Conservation (phyloP, 2,329 filamentous ascomycete genomes). For the Incumbomyces lentus region DNA sequence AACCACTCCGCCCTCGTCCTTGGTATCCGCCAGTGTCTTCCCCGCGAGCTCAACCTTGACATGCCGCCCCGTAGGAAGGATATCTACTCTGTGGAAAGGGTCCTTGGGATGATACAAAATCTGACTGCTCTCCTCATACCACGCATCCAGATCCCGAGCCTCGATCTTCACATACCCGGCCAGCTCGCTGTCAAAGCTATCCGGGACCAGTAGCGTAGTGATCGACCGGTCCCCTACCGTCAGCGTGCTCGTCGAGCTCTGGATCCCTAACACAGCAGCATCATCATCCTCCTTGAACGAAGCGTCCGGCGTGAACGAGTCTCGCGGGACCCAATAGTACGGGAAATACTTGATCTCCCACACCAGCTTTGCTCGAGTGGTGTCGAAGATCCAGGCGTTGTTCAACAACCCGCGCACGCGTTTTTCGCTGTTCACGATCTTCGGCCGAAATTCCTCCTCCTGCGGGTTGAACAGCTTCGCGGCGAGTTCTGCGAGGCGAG, state of each 20-base stretch:
- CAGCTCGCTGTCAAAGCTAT: conserved; percentile 15
- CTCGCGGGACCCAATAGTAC: conserved; percentile 16
- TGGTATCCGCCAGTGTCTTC: conserved; percentile 17
- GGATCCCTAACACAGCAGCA: conserved; percentile 15
- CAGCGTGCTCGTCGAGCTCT: conserved; percentile 13
- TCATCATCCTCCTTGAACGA: conserved; percentile 17
- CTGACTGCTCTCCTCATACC: conserved; percentile 18
- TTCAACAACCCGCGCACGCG: conserved; percentile 19
- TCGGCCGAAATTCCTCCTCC: conserved; percentile 10
- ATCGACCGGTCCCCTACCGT: conserved; percentile 12
- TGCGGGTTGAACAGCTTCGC: conserved; percentile 18
- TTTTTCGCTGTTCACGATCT: conserved; percentile 17
- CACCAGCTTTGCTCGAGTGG: conserved; percentile 17
- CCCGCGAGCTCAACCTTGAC: conserved; percentile 18
- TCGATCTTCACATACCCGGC: conserved; percentile 20
- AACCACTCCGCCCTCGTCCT: conserved; percentile 17
- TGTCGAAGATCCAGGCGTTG: conserved; percentile 20
- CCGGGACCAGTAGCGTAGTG: conserved; percentile 12
- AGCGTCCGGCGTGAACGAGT: conserved; percentile 14
- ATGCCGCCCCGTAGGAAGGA: conserved; percentile 17
- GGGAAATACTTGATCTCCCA: conserved; percentile 21
- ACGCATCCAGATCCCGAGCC: conserved; percentile 19
- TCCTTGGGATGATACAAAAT: conserved; percentile 20
- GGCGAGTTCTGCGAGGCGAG: conserved; percentile 12
- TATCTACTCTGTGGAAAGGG: conserved; percentile 20